A percentile compares a stretch with the other conserved stretches of the same genome.
These are phyloP conservation scores for Astrothelium macrocarpum DNA, from an alignment of 495 filamentous ascomycete species.

Conservation along the genomic window DNA sequence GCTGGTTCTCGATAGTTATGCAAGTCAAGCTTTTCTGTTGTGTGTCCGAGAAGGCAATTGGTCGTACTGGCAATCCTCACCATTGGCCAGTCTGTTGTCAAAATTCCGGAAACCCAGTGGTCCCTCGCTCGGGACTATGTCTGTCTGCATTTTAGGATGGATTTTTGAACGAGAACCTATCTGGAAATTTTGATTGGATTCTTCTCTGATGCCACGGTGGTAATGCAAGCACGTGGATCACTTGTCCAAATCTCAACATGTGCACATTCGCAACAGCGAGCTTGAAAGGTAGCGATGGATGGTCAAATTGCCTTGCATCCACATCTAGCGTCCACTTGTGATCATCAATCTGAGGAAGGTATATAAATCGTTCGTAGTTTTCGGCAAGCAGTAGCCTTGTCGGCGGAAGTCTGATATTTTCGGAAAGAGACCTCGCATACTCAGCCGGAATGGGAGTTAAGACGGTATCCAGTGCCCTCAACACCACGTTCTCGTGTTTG, in stretches of 20 bases:
- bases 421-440: background rate
- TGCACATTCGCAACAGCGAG: background rate
- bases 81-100: too few relatives aligned
- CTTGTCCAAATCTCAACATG: background rate
- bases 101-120: too few relatives aligned
- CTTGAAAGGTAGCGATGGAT: background rate
- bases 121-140: too few relatives aligned
- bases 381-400: background rate
- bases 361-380: background rate
- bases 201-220: background rate
- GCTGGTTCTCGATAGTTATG: too few relatives aligned
- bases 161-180: too few relatives aligned
- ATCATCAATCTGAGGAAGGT: background rate
- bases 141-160: too few relatives aligned
- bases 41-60: too few relatives aligned
- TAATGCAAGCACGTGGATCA: background rate
- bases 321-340: background rate
- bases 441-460: background rate
- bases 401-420: background rate
- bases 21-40: too few relatives aligned
- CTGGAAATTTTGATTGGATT: background rate
- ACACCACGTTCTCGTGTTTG: background rate
- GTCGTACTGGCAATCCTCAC: too few relatives aligned
- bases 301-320: background rate
- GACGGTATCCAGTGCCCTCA: background rate